phyloP scores from a whole-genome alignment of 495 filamentous ascomycete species.

The Amniculicola lignicola region DNA sequence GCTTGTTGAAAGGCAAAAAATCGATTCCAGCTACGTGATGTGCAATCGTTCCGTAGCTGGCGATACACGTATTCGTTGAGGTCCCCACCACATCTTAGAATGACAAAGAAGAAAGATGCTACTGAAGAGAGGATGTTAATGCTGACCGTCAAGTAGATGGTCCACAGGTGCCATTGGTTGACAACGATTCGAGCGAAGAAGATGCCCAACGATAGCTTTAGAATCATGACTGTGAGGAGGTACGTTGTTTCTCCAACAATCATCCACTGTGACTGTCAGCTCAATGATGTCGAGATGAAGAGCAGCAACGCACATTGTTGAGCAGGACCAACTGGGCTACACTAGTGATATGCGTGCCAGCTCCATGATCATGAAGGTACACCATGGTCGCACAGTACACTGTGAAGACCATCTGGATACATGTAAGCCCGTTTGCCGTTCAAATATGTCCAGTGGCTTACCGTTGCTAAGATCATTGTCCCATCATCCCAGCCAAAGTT shows the following conservation, averaged over 20 bases:
- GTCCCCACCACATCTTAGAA: constrained; percentile 37
- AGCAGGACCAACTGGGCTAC: constrained; percentile 5
- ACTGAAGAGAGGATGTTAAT: constrained; percentile 28
- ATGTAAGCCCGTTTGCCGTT: not conserved
- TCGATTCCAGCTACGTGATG: constrained; percentile 8
- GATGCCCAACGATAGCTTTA: constrained; percentile 41
- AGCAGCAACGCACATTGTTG: constrained; percentile 17
- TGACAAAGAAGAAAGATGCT: constrained; percentile 33
- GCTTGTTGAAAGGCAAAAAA: constrained; percentile 35
- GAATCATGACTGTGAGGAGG: constrained; percentile 16
- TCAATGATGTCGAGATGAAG: not conserved
- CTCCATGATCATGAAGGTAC: constrained; percentile 21
- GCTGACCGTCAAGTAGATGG: constrained; percentile 32
- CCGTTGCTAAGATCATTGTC: constrained; percentile 34
- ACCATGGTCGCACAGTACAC: constrained; percentile 24
- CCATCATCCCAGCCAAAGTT: constrained; percentile 40
- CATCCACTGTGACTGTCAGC: constrained; percentile 27
- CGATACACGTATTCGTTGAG: constrained; percentile 28
- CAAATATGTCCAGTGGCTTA: constrained; percentile 21
- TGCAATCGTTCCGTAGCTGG: constrained; percentile 30
- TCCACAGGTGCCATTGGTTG: constrained; percentile 30
- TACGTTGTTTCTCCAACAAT: constrained; percentile 26
- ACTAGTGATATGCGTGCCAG: constrained; percentile 28
- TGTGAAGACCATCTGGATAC: constrained; percentile 21
- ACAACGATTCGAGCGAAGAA: constrained; percentile 40